These are phyloP conservation scores for Pseudogymnoascus pannorum DNA, from an alignment of 2,329 filamentous ascomycete genomes.

Conservation along the genomic window DNA sequence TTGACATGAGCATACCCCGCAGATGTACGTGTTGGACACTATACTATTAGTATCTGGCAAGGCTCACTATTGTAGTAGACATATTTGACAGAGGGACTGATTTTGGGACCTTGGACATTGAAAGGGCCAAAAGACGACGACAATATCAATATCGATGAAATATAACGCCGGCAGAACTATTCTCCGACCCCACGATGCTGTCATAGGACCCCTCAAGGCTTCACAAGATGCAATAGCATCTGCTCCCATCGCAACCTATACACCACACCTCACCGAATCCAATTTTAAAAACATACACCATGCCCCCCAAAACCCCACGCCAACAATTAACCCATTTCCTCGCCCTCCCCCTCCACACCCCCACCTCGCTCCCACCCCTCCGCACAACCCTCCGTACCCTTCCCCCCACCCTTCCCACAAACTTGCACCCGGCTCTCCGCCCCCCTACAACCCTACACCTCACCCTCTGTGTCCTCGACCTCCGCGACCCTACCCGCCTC, in stretches of 20 bases:
- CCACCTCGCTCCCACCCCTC: neutral
- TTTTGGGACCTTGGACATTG: neutral
- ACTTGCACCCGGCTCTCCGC: conserved; percentile 38
- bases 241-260: neutral
- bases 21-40: neutral
- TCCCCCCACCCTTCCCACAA: neutral
- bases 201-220: neutral
- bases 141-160: neutral
- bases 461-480: conserved; percentile 79
- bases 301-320: neutral
- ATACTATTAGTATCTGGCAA: neutral
- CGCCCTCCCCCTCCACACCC: neutral
- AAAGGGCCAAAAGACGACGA: neutral
- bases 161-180: neutral
- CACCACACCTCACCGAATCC: neutral
- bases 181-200: neutral
- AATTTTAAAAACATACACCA: neutral
- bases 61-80: neutral
- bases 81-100: neutral
- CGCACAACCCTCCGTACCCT: neutral
- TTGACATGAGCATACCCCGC: neutral
- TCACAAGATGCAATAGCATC: neutral
- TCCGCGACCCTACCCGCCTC: conserved; percentile 45
- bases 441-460: conserved; percentile 77
- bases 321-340: neutral